These are phyloP conservation scores for Serendipita sp. DNA, from an alignment of 1,284 basidiomycete species.

Conservation along the genomic window DNA sequence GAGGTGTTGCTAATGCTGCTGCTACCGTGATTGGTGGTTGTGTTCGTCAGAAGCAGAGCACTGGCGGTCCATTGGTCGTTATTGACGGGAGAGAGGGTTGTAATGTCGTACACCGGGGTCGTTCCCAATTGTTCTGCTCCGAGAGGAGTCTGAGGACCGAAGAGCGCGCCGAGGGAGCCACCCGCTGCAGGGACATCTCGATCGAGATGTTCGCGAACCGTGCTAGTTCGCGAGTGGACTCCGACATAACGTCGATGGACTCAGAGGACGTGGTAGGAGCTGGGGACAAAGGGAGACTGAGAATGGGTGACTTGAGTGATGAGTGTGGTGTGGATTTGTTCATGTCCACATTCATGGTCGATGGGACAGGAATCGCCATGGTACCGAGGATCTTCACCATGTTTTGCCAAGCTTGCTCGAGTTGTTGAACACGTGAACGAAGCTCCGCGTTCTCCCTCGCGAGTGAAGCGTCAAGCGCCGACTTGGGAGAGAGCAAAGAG, in stretches of 20 bases:
- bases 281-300: constrained; percentile 1
- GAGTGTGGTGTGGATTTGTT: constrained; percentile 19
- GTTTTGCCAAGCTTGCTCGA: constrained; percentile 35
- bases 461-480: constrained; percentile 15
- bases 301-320: constrained; percentile 4
- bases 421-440: constrained; percentile 21
- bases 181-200: constrained; percentile 76
- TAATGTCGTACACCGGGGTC: background rate
- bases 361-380: constrained; percentile 21
- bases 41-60: constrained; percentile 9
- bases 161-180: constrained; percentile 25
- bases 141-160: constrained; percentile 4
- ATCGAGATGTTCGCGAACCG: constrained; percentile 70
- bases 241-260: constrained; percentile 16
- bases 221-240: constrained; percentile 85
- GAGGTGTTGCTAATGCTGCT: constrained; percentile 9
- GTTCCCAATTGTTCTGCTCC: constrained; percentile 5
- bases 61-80: constrained; percentile 8
- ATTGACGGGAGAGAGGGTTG: background rate
- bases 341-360: constrained; percentile 19
- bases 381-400: constrained; percentile 63
- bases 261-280: background rate
- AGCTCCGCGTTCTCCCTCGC: constrained; percentile 22
- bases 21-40: constrained; percentile 4
- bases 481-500: constrained; percentile 16